These are phyloP conservation scores for Termitomyces sp. DNA, from an alignment of 768 basidiomycete species.

Conservation along the genomic window DNA sequence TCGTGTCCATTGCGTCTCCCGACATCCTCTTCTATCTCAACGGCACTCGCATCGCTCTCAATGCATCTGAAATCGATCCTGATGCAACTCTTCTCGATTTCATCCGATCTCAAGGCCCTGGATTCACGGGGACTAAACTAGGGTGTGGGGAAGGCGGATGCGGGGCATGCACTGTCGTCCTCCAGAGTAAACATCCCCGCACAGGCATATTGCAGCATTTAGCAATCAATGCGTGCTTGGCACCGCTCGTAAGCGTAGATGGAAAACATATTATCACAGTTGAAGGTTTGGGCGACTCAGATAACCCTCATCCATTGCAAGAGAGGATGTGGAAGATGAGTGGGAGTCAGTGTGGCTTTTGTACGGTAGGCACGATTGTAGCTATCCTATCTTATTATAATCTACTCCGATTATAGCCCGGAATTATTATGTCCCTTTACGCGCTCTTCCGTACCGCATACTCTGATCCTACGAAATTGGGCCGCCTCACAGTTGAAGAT, in stretches of 20 bases:
- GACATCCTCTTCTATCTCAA: slow-evolving; percentile 19
- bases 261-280: slow-evolving; percentile 17
- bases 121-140: slow-evolving; percentile 16
- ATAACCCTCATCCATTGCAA: slow-evolving; percentile 17
- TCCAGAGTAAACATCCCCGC: slow-evolving; percentile 15
- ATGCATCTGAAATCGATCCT: slow-evolving; percentile 13
- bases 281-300: slow-evolving; percentile 14
- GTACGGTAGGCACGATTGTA: slow-evolving; percentile 8
- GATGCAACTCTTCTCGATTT: slow-evolving; percentile 18
- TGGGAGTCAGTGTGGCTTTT: slow-evolving; percentile 18
- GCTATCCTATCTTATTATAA: not conserved
- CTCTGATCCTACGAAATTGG: slow-evolving; percentile 16
- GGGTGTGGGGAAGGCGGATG: slow-evolving; percentile 17
- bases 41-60: slow-evolving; percentile 14
- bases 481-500: slow-evolving; percentile 14
- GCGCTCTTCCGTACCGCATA: slow-evolving; percentile 16
- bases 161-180: slow-evolving; percentile 17
- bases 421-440: slow-evolving; percentile 17
- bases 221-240: slow-evolving; percentile 15
- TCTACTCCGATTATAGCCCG: slow-evolving; percentile 6
- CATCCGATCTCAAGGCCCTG: slow-evolving; percentile 17
- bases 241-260: slow-evolving; percentile 16
- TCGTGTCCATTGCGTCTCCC: slow-evolving; percentile 5
- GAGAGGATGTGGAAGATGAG: slow-evolving; percentile 20
- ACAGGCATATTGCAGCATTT: slow-evolving; percentile 15